Evolutionary conservation across 768 basidiomycete species (phyloP).

Genomic region (Russula sp.): DNA sequence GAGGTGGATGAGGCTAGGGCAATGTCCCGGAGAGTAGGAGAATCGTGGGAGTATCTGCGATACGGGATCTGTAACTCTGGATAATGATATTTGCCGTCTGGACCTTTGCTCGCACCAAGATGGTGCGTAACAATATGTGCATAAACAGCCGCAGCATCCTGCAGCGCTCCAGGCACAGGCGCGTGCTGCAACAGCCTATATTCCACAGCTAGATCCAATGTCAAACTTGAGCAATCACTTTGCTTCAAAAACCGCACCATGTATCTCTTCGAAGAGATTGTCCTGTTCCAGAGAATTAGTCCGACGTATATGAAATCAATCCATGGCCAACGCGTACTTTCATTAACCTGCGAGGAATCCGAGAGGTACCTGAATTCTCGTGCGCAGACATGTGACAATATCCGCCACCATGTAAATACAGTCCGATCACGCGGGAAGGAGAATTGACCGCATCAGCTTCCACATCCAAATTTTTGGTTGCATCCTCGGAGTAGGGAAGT

Average conservation of each 20-base stretch:
- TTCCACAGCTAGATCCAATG: slow-evolving; percentile 32
- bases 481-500: neutral
- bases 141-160: slow-evolving; percentile 47
- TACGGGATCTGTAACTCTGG: slow-evolving; percentile 21
- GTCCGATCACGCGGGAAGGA: slow-evolving; percentile 33
- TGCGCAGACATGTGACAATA: slow-evolving; percentile 54
- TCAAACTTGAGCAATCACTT: neutral
- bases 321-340: slow-evolving; percentile 27
- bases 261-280: slow-evolving; percentile 31
- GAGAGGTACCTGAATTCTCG: slow-evolving; percentile 40
- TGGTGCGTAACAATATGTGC: slow-evolving; percentile 35
- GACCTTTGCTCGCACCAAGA: slow-evolving; percentile 17
- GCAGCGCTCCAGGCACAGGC: slow-evolving; percentile 46
- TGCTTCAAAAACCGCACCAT: slow-evolving; percentile 20
- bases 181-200: slow-evolving; percentile 47
- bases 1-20: neutral
- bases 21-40: neutral
- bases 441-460: slow-evolving; percentile 25
- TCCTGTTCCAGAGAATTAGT: slow-evolving; percentile 19
- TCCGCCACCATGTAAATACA: slow-evolving; percentile 50
- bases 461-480: slow-evolving; percentile 23
- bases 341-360: slow-evolving; percentile 41
- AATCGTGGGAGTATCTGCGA: slow-evolving; percentile 1
- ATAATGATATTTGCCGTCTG: slow-evolving; percentile 23
- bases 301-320: neutral